phyloP scores from a whole-genome alignment of 2,329 filamentous ascomycete species.

The Emmonsia crescens region DNA sequence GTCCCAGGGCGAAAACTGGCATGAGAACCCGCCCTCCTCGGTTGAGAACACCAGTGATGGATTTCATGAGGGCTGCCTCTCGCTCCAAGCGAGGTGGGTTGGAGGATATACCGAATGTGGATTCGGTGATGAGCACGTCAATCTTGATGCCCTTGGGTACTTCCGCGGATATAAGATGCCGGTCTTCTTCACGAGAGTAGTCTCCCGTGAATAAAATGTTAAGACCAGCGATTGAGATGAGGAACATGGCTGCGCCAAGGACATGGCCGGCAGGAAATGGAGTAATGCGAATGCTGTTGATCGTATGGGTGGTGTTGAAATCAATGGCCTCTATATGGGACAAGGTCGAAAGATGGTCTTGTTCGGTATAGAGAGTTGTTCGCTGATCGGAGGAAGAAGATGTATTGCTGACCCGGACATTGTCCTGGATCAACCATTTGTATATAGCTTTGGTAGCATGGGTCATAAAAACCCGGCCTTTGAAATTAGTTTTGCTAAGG shows the following conservation, averaged over 20 bases:
- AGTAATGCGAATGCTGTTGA: slow-evolving; percentile 91
- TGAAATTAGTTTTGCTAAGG: slow-evolving; percentile 94
- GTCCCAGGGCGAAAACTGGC: slow-evolving; percentile 87
- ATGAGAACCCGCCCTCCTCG: slow-evolving; percentile 85
- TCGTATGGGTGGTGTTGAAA: slow-evolving; percentile 95
- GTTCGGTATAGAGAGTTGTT: slow-evolving; percentile 76
- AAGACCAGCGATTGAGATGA: slow-evolving; percentile 91
- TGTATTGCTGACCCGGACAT: slow-evolving; percentile 73
- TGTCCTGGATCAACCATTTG: slow-evolving; percentile 98
- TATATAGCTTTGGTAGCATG: slow-evolving; percentile 99
- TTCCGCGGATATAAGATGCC: slow-evolving; percentile 87
- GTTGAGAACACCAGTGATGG: slow-evolving; percentile 82
- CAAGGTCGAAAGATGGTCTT: slow-evolving; percentile 88
- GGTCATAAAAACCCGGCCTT: slow-evolving; percentile 95
- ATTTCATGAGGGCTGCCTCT: slow-evolving; percentile 90
- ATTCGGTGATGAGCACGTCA: slow-evolving; percentile 94
- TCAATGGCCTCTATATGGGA: slow-evolving; percentile 94
- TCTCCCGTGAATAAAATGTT: slow-evolving; percentile 97
- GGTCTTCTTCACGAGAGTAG: slow-evolving; percentile 90
- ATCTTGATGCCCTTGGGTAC: slow-evolving; percentile 83
- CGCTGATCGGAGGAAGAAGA: slow-evolving; percentile 51
- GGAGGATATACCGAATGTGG: slow-evolving; percentile 90
- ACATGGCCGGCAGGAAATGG: slow-evolving; percentile 96
- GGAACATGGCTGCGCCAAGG: slow-evolving; percentile 95
- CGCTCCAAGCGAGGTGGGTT: slow-evolving; percentile 84